Evolutionary conservation across 495 filamentous ascomycete genomes (phyloP), one percentile per base, ranked within the genome.

Genomic region (Pseudotulostoma volvatum): DNA sequence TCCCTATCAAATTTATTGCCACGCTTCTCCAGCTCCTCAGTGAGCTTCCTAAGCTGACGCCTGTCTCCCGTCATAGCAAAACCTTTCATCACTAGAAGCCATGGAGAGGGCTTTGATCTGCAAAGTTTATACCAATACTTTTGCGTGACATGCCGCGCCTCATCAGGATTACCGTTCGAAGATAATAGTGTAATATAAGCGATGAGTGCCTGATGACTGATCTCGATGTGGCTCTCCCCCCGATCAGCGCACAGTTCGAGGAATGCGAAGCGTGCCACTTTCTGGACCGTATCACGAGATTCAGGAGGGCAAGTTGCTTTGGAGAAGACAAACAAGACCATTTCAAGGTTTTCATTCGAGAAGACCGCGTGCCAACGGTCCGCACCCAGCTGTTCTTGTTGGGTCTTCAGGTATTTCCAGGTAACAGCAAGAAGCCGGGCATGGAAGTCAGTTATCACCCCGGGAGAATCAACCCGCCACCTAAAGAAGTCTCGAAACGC

Each of bases 401-500:
- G 55, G 23, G 45, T 44, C 38, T 50, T 55, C 17, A 92, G 56
- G 53, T 84, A 64, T 19, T 63, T 57, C 41, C 82, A 71, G 13
- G 81, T 72, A 2, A 56, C 52, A 11, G 66, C 44, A 25, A 73
- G 62, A 38, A 76, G 58, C 13, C 59, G 51, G 7, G 76, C 79
- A 50, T 93, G 78, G 20, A 74, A 73, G 15, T 71, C 66, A 41
- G 76, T 81, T 17, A 88, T 54, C 1, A 66, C 44, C 15, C 64
- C 60, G 1, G 60, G 49, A 13, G 53, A 50, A 34, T 57, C 53
- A 9, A 59, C 48, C 44, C 79, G 76, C 33, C 63, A 57, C 4
- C 57, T 55, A 37, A 90, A 71, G 43, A 92, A 82, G 4, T 64
- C 57, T 36, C 57, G 62, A 46, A 80, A 81, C 16, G 79, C 82